These are phyloP conservation scores for Porcisia deanei DNA, from an alignment of 208 protist species.

Conservation along the genomic window DNA sequence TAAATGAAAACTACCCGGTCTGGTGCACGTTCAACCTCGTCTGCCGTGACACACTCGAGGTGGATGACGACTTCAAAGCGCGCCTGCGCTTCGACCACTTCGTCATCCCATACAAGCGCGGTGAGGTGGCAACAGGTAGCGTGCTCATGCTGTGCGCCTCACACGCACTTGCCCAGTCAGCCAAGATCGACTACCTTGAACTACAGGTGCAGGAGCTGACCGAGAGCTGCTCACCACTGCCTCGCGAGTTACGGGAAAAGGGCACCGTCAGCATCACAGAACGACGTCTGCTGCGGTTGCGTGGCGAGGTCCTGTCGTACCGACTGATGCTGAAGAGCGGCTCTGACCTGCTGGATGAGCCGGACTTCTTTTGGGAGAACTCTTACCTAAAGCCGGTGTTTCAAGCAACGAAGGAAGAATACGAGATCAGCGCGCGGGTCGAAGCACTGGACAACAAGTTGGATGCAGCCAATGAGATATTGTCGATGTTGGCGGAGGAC, in stretches of 20 bases:
- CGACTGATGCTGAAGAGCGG: conserved; percentile 82
- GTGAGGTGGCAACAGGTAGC: conserved; percentile 55
- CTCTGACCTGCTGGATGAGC: conserved; percentile 80
- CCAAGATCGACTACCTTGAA: conserved; percentile 86
- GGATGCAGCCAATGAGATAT: conserved; percentile 75
- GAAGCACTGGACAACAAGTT: conserved; percentile 80
- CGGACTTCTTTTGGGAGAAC: conserved; percentile 86
- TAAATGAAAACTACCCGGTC: conserved; percentile 80
- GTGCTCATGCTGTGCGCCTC: conserved; percentile 71
- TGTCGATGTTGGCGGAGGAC: conserved; percentile 78
- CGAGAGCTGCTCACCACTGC: conserved; percentile 69
- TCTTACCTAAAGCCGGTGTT: conserved; percentile 80
- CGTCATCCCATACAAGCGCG: conserved; percentile 65
- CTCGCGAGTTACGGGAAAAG: conserved; percentile 61
- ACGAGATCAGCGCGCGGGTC: conserved; percentile 62
- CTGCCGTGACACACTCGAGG: conserved; percentile 51
- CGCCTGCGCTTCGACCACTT: conserved; percentile 75
- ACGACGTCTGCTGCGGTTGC: conserved; percentile 60
- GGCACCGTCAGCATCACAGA: conserved; percentile 68
- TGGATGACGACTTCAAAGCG: conserved; percentile 69
- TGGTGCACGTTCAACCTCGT: conserved; percentile 80
- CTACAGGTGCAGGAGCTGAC: conserved; percentile 71
- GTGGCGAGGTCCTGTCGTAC: conserved; percentile 74
- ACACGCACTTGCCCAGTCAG: conserved; percentile 77
- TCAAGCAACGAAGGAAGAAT: conserved; percentile 74